phyloP scores from a whole-genome alignment of 768 basidiomycete genomes.

The Mycena kentingensis region DNA sequence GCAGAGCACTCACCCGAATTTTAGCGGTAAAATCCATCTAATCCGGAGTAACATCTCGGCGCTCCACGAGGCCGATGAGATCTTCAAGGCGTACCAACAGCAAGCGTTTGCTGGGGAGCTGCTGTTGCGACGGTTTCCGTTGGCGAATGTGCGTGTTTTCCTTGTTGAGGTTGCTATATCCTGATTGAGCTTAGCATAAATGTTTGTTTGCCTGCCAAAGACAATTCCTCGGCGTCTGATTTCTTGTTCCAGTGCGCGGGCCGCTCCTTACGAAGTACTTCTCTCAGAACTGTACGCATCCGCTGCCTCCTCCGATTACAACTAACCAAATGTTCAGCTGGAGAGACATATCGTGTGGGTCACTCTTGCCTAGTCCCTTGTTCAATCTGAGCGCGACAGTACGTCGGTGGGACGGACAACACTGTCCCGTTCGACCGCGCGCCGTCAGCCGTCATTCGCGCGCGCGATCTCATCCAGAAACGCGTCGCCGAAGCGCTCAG shows the following conservation, averaged over 20 bases:
- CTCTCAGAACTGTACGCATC: conserved; percentile 73
- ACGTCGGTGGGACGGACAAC: conserved; percentile 74
- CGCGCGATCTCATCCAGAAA: conserved; percentile 58
- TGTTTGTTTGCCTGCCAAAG: conserved; percentile 40
- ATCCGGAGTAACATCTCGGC: conserved; percentile 46
- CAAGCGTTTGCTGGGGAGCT: conserved; percentile 59
- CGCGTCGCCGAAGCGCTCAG: conserved; percentile 53
- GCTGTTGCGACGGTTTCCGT: conserved; percentile 70
- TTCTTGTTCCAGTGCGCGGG: conserved; percentile 57
- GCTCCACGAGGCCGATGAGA: conserved; percentile 51
- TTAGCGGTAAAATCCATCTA: conserved; percentile 65
- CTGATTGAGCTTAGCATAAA: conserved; percentile 55
- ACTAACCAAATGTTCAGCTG: conserved; percentile 48
- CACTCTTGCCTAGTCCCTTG: background rate
- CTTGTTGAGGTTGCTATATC: background rate
- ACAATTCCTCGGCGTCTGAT: background rate
- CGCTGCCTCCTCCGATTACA: background rate
- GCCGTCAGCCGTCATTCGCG: conserved; percentile 57
- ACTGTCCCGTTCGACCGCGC: conserved; percentile 67
- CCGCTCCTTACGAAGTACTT: conserved; percentile 77
- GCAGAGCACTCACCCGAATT: conserved; percentile 6
- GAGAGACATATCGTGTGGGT: conserved; percentile 75
- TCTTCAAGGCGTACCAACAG: conserved; percentile 68
- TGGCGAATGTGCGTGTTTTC: conserved; percentile 55
- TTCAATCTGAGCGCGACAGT: conserved; percentile 41